Percentiles rank a stretch among this genome's conserved stretches.
These are phyloP conservation scores for Leccinum subtestaceum DNA, from an alignment of 768 basidiomycete genomes.

Conservation along the genomic window DNA sequence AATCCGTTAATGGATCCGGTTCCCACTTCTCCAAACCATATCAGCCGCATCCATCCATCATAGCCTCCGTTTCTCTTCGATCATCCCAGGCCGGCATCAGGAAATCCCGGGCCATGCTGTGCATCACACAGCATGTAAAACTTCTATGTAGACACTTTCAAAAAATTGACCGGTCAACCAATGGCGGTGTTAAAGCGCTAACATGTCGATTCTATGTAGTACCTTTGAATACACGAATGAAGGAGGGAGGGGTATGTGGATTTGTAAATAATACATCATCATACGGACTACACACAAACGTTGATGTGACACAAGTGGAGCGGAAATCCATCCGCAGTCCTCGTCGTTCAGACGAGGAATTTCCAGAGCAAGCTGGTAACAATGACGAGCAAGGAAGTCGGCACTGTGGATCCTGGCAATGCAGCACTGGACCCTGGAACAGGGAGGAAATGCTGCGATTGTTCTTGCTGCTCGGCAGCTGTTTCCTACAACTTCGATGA, in stretches of 20 bases:
- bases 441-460: slow-evolving; percentile 58
- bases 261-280: slow-evolving; percentile 7
- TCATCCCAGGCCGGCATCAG: no score
- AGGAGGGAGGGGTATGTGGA: background rate
- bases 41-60: no score
- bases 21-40: no score
- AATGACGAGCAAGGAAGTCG: slow-evolving; percentile 21
- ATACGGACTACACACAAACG: background rate
- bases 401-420: slow-evolving; percentile 26
- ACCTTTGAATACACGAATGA: background rate
- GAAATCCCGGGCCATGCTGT: no score
- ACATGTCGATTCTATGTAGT: background rate
- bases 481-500: slow-evolving; percentile 46
- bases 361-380: slow-evolving; percentile 27
- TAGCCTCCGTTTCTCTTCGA: no score
- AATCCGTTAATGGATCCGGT: no score
- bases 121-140: no score
- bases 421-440: slow-evolving; percentile 50
- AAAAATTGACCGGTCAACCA: no score
- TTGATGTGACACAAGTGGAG: background rate
- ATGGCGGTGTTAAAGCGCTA: no score
- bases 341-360: slow-evolving; percentile 14
- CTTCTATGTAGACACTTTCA: no score
- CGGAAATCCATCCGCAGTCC: background rate
- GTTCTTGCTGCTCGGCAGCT: slow-evolving; percentile 48